Evolutionary conservation across 1,284 basidiomycete species (phyloP).

Genomic region (Moniliophthora roreri): DNA sequence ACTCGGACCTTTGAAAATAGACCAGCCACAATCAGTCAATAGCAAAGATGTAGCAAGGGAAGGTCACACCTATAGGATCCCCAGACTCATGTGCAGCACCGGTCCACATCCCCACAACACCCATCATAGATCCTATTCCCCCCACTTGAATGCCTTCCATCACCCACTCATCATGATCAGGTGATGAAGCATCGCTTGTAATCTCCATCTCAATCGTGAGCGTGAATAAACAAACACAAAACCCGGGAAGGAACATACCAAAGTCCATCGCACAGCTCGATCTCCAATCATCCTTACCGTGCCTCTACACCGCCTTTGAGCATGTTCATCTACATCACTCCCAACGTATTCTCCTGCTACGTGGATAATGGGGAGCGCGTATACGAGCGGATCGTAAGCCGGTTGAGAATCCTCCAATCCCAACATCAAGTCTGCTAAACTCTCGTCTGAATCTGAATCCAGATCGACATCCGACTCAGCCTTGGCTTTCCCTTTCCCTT

Average conservation of each 20-base stretch:
- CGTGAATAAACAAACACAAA: neutral
- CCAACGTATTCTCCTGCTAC: conserved; percentile 45
- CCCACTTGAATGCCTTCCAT: conserved; percentile 60
- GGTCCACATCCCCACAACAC: conserved; percentile 58
- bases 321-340: conserved; percentile 31
- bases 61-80: conserved; percentile 45
- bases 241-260: conserved; percentile 39
- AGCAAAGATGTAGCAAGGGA: neutral
- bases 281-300: conserved; percentile 50
- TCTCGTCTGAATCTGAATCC: neutral
- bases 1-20: conserved; percentile 45
- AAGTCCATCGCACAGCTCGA: conserved; percentile 51
- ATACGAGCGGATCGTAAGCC: conserved; percentile 24
- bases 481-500: conserved; percentile 14
- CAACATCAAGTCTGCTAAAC: no score
- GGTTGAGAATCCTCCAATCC: conserved; percentile 13
- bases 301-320: conserved; percentile 37
- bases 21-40: neutral
- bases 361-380: conserved; percentile 48
- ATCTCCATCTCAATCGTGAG: conserved; percentile 11
- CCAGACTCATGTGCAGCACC: conserved; percentile 47
- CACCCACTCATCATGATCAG: conserved; percentile 42
- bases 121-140: conserved; percentile 47
- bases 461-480: conserved; percentile 2
- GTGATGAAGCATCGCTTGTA: conserved; percentile 26